A percentile compares a stretch with the other conserved stretches of the same genome.
Conservation (phyloP, 2,329 filamentous ascomycete species). For the Corynespora cassiicola region DNA sequence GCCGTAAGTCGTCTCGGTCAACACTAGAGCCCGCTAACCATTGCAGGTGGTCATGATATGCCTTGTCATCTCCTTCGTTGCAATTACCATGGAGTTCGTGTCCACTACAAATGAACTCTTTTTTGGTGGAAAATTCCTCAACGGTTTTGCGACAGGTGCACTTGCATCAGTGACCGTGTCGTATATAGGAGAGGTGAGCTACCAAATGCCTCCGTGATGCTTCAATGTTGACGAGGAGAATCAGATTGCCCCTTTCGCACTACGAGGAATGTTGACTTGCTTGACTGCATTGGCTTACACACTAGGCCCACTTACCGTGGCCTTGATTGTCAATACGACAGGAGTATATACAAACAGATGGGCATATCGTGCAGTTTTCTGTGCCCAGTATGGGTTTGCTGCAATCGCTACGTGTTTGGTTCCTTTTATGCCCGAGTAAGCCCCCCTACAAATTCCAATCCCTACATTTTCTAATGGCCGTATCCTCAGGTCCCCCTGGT, state of each 20-base stretch:
- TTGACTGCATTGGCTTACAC: slow-evolving; percentile 50
- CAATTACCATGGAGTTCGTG: slow-evolving; percentile 51
- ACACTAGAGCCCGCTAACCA: no score
- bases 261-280: slow-evolving; percentile 46
- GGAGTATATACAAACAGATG: slow-evolving; percentile 46
- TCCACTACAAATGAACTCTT: slow-evolving; percentile 50
- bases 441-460: no score
- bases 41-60: slow-evolving; percentile 44
- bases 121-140: slow-evolving; percentile 53
- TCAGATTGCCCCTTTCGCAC: slow-evolving; percentile 44
- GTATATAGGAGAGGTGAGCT: slow-evolving; percentile 42
- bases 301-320: slow-evolving; percentile 48
- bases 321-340: slow-evolving; percentile 34
- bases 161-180: slow-evolving; percentile 48
- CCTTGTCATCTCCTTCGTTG: slow-evolving; percentile 45
- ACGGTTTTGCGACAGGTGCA: slow-evolving; percentile 50
- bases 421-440: slow-evolving; percentile 32
- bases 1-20: no score
- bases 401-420: slow-evolving; percentile 32
- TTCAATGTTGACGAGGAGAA: not conserved
- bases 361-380: slow-evolving; percentile 52
- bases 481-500: slow-evolving; percentile 63
- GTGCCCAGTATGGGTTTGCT: slow-evolving; percentile 51
- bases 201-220: not conserved
- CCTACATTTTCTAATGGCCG: no score